A percentile compares a stretch with the other conserved stretches of the same genome.
Conservation (phyloP, 2,329 filamentous ascomycete genomes). For the Aspergillus ibericus region DNA sequence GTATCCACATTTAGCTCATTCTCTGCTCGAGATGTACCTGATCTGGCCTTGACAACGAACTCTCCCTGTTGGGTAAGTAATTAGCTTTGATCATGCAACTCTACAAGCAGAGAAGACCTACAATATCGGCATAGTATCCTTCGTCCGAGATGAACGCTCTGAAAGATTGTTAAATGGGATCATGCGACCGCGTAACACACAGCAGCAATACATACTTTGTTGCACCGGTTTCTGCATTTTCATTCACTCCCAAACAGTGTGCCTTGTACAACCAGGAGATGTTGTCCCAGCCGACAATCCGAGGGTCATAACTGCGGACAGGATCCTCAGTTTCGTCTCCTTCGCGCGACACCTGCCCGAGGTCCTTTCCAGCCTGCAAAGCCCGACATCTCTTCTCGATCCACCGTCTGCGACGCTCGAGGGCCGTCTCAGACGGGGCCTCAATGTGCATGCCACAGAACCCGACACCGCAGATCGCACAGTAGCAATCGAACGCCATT, state of each 20-base stretch:
- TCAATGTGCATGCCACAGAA: conserved; percentile 25
- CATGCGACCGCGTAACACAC: neutral
- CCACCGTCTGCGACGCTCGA: conserved; percentile 19
- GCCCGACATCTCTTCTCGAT: conserved; percentile 19
- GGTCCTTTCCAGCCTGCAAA: conserved; percentile 9
- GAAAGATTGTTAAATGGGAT: neutral
- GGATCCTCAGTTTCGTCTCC: conserved; percentile 13
- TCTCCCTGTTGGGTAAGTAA: conserved; percentile 14
- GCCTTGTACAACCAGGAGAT: conserved; percentile 22
- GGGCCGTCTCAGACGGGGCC: conserved; percentile 16
- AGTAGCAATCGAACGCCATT: conserved; percentile 27
- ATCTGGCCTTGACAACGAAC: conserved; percentile 18
- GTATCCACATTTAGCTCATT: neutral
- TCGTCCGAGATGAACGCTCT: conserved; percentile 22
- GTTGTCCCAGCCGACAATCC: conserved; percentile 16
- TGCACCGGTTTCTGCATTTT: conserved; percentile 7
- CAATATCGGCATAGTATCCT: conserved; percentile 23
- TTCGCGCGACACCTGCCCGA: conserved; percentile 6
- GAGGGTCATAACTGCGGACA: conserved; percentile 23
- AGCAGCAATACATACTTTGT: conserved; percentile 13
- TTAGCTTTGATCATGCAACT: neutral
- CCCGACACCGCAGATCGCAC: conserved; percentile 23
- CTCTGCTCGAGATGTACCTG: conserved; percentile 1
- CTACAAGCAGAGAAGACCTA: neutral
- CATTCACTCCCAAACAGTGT: conserved; percentile 18